phyloP scores from a whole-genome alignment of 176 grass and related monocot species.

The Musa beccarii region DNA sequence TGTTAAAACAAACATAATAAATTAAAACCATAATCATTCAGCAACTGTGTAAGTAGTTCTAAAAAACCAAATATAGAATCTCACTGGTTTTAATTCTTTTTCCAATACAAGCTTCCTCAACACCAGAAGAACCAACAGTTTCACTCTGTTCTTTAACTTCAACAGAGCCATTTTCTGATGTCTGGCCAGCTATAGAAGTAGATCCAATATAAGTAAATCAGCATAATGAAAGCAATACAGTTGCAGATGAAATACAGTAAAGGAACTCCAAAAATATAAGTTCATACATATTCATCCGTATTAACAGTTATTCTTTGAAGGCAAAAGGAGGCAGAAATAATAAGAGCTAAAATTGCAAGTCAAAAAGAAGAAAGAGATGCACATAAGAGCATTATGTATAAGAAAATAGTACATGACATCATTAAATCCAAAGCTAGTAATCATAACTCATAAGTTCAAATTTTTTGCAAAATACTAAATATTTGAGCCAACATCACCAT shows the following conservation, averaged over 20 bases:
- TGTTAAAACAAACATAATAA: constrained; percentile 17
- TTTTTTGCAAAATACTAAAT: background rate
- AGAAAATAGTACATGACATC: background rate
- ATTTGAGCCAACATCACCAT: background rate
- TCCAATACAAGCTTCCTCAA: constrained; percentile 33
- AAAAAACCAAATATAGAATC: constrained; percentile 3
- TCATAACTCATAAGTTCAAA: background rate
- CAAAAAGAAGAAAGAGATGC: background rate
- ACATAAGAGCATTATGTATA: background rate
- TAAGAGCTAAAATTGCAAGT: background rate
- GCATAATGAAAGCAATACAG: background rate
- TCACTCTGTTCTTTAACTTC: constrained; percentile 19
- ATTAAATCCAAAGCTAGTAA: background rate
- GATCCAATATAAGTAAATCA: background rate
- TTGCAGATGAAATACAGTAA: background rate
- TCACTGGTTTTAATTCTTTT: constrained; percentile 49
- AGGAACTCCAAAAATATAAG: background rate
- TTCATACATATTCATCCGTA: background rate
- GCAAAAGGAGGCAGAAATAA: background rate
- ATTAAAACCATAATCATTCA: constrained; percentile 3
- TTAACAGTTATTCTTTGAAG: background rate
- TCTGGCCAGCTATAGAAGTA: constrained; percentile 21
- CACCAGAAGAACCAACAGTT: constrained; percentile 28
- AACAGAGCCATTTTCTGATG: background rate
- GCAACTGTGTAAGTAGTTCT: constrained; percentile 6